Evolutionary conservation across 176 grass and related monocot species (phyloP).

Genomic region (Phragmites australis): DNA sequence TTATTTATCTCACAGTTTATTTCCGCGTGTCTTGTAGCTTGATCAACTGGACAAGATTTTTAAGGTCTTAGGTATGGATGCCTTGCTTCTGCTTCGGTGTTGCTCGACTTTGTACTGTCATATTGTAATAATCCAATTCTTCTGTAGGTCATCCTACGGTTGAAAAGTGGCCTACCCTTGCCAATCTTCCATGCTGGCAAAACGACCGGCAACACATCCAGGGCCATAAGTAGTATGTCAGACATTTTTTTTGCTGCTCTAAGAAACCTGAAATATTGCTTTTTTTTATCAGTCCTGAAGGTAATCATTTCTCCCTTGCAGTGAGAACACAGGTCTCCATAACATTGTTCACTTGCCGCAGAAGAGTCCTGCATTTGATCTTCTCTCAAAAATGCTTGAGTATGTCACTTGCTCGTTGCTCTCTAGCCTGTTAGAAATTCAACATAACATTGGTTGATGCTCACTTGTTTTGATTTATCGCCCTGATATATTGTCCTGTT

Average conservation of each 20-base stretch:
- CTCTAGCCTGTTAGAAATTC: constrained; percentile 22
- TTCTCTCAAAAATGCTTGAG: constrained; percentile 99
- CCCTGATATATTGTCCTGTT: constrained; percentile 35
- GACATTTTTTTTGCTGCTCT: constrained; percentile 5
- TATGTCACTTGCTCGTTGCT: constrained; percentile 47
- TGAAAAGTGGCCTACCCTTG: constrained; percentile 97
- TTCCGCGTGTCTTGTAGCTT: constrained; percentile 62
- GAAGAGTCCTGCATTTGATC: constrained; percentile 87
- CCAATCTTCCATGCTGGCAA: constrained; percentile 87
- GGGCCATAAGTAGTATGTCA: constrained; percentile 85
- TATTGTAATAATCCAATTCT: constrained; percentile 28
- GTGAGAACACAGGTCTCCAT: constrained; percentile 89
- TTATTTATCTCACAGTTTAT: constrained; percentile 49
- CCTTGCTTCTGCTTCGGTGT: constrained; percentile 17
- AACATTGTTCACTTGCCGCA: constrained; percentile 77
- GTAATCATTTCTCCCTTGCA: constrained; percentile 44
- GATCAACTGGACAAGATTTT: constrained; percentile 99
- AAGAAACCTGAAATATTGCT: constrained; percentile 8
- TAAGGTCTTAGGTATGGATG: constrained; percentile 90
- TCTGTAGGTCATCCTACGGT: constrained; percentile 87
- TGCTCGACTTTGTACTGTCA: constrained; percentile 6
- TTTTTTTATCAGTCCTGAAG: constrained; percentile 17
- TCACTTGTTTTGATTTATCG: constrained; percentile 22
- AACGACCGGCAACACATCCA: constrained; percentile 93
- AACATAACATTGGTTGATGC: constrained; percentile 23